Evolutionary conservation across 2,329 filamentous ascomycete species (phyloP), one percentile per base, ranked within the genome.

Genomic region (Pseudopyricularia cyperi): DNA sequence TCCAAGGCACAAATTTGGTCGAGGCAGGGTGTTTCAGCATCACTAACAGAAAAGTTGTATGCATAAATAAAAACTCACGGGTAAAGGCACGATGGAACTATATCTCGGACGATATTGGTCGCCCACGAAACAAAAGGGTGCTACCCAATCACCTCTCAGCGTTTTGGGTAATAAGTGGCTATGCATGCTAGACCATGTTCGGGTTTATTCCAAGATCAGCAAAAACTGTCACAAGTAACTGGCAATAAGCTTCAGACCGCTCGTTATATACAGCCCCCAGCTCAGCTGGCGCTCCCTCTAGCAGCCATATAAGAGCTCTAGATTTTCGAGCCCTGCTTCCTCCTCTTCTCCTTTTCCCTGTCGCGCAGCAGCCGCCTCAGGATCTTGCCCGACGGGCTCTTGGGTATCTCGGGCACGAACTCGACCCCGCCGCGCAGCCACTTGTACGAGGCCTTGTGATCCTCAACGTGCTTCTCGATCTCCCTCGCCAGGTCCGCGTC

Each of bases 351-450:
- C 70, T 74, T 85, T 68, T 93, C 88, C 61, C 78, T 77, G 61
- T 94, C 88, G 42, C 86, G 74, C 58, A 94, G 66, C 50, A 87
- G 59, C 22, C 84, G 71, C 48, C 83, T 71, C 61, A 89, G 64
- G 52, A 89, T 87, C 76, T 89, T 89, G 9, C 85, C 85, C 59
- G 79, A 84, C 0, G 83, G 76, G 61, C 80, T 85, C 73, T 89
- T 89, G 12, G 85, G 85, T 24, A 89, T 79, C 49, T 71, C 72
- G 46, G 83, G 78, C 14, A 84, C 70, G 55, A 85, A 85, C 62
- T 80, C 77, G 3, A 85, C 67, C 1, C 70, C 75, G 53, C 78
- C 82, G 60, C 76, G 78, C 54, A 87, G 70, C 72, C 78, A 81
- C 68, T 87, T 87, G 63, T 86, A 79, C 17, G 76, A 71, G 1